A percentile compares a stretch with the other conserved stretches of the same genome.
Evolutionary conservation across 129 eudicot genomes (phyloP).

Genomic region (Artemisia annua): DNA sequence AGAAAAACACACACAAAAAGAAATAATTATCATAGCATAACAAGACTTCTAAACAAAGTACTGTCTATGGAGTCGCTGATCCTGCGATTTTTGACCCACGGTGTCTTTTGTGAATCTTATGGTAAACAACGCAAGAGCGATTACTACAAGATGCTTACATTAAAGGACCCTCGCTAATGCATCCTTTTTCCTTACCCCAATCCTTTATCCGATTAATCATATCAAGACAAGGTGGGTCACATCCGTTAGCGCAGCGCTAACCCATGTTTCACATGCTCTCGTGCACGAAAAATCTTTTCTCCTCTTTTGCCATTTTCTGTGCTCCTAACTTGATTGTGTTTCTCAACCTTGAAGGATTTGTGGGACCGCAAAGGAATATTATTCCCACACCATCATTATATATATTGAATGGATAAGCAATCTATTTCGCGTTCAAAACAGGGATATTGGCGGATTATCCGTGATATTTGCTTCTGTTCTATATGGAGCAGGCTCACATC

Average conservation of each 20-base stretch:
- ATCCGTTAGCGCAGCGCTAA: constrained; percentile 75
- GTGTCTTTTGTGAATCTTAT: constrained; percentile 56
- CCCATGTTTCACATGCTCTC: constrained; percentile 70
- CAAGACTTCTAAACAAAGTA: not conserved
- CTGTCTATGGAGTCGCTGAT: constrained; percentile 34
- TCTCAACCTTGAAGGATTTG: no score
- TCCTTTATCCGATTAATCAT: constrained; percentile 50
- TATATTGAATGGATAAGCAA: no score
- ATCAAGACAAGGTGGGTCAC: constrained; percentile 55
- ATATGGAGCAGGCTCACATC: no score
- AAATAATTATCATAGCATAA: constrained; percentile 19
- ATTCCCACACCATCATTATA: no score
- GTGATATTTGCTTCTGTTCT: no score
- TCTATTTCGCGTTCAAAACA: no score
- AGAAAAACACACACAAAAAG: constrained; percentile 3
- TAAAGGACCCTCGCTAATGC: constrained; percentile 57
- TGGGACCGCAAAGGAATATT: no score
- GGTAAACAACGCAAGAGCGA: constrained; percentile 65
- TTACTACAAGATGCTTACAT: constrained; percentile 65
- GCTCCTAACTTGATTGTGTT: constrained; percentile 60
- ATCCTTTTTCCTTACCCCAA: constrained; percentile 55
- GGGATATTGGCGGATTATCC: no score
- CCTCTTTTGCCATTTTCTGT: constrained; percentile 39
- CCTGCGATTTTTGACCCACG: constrained; percentile 48
- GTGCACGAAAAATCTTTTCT: constrained; percentile 52